A percentile compares a stretch with the other conserved stretches of the same genome.
Conservation (phyloP, 2,329 filamentous ascomycete genomes). For the Orbilia ellipsospora region DNA sequence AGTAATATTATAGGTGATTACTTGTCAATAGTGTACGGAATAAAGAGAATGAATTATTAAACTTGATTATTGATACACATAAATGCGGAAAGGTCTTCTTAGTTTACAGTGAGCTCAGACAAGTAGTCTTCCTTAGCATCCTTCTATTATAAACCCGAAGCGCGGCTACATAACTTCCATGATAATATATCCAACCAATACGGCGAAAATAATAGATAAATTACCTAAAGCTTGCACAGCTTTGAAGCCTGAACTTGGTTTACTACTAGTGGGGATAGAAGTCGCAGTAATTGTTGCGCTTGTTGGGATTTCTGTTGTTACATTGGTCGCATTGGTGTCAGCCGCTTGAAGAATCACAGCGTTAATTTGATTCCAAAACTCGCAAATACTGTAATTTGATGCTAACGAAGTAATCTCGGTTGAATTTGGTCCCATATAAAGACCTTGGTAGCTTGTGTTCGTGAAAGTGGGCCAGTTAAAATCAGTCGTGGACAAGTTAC, state of each 20-base stretch:
- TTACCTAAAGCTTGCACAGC: constrained; percentile 9
- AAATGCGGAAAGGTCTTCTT: too few species aligned
- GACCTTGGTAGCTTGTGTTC: constrained; percentile 25
- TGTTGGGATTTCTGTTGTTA: constrained; percentile 12
- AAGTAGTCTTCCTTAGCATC: too few species aligned
- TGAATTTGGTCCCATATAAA: constrained; percentile 29
- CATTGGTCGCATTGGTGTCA: constrained; percentile 24
- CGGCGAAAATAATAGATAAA: constrained; percentile 3
- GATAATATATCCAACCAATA: constrained; percentile 2
- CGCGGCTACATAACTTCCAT: background rate
- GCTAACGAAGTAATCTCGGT: constrained; percentile 16
- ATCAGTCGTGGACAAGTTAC: constrained; percentile 23
- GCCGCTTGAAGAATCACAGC: constrained; percentile 18
- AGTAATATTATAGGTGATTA: too few species aligned
- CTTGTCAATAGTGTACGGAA: too few species aligned
- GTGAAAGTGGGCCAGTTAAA: constrained; percentile 38
- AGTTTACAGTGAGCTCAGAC: too few species aligned
- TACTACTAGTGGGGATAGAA: background rate
- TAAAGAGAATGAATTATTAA: too few species aligned
- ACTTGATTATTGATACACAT: too few species aligned
- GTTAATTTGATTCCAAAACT: constrained; percentile 38
- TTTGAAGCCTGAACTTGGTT: constrained; percentile 15
- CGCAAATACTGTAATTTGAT: constrained; percentile 31
- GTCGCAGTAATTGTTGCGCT: constrained; percentile 15
- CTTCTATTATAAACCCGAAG: background rate